Evolutionary conservation across 495 filamentous ascomycete genomes (phyloP).

Genomic region (Penicillium nucicola): DNA sequence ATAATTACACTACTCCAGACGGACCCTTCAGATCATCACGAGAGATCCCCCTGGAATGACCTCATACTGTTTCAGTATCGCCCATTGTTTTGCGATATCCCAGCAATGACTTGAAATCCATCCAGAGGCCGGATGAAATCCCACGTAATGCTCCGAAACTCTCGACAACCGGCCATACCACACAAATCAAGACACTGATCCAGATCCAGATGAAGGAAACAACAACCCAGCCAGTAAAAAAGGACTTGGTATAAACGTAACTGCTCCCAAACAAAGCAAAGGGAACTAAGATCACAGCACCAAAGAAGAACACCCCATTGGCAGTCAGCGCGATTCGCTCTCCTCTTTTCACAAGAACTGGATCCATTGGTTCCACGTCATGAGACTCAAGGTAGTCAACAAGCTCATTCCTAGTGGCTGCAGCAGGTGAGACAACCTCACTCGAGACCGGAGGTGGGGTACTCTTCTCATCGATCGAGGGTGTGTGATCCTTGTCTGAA

Average conservation of each 20-base stretch:
- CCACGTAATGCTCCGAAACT: conserved; percentile 28
- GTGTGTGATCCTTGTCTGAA: not conserved
- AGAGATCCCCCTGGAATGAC: not conserved
- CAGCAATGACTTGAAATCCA: conserved; percentile 13
- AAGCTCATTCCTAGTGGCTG: conserved; percentile 26
- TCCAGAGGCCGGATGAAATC: conserved; percentile 21
- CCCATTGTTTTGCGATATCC: conserved; percentile 4
- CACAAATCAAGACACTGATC: conserved; percentile 38
- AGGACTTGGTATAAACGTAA: conserved; percentile 32
- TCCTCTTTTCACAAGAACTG: conserved; percentile 25
- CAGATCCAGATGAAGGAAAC: conserved; percentile 46
- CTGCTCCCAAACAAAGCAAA: conserved; percentile 37
- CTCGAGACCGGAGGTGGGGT: not conserved
- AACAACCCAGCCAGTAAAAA: conserved; percentile 45
- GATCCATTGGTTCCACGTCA: conserved; percentile 39
- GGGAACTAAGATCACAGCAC: conserved; percentile 37
- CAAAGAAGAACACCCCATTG: conserved; percentile 28
- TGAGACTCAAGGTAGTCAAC: conserved; percentile 36
- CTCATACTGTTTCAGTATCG: not conserved
- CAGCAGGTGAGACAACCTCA: not conserved
- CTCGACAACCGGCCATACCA: conserved; percentile 41
- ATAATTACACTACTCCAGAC: not conserved
- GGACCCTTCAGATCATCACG: not conserved
- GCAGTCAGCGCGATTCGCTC: conserved; percentile 24
- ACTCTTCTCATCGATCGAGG: too few species aligned